A percentile compares a stretch with the other conserved stretches of the same genome.
These are phyloP conservation scores for Populus pruinosa DNA, from an alignment of 345 rosid species.

Conservation along the genomic window DNA sequence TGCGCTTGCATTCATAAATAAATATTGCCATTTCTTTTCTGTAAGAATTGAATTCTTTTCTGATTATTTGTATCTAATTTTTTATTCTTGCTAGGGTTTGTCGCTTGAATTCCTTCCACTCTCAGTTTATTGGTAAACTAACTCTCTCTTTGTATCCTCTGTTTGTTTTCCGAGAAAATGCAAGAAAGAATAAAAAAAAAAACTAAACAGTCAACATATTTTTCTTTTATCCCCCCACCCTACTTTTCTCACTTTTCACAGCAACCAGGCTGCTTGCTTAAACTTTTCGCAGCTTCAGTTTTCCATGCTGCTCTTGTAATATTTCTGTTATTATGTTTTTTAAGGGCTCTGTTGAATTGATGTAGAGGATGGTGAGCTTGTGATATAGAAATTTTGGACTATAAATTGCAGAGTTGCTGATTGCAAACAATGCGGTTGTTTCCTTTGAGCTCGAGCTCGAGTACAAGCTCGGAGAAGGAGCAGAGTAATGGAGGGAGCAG, in stretches of 20 bases:
- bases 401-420: constrained; percentile 17
- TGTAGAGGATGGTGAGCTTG: constrained; percentile 27
- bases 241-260: not conserved
- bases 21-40: not conserved
- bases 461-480: constrained; percentile 47
- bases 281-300: not conserved
- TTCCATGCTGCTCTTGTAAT: not conserved
- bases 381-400: constrained; percentile 22
- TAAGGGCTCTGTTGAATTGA: constrained; percentile 5
- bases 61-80: not conserved
- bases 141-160: not conserved
- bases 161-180: not conserved
- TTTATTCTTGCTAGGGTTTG: not conserved
- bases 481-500: constrained; percentile 35
- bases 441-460: constrained; percentile 37
- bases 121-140: not conserved
- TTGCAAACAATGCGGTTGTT: constrained; percentile 63
- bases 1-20: not conserved
- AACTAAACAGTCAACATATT: not conserved
- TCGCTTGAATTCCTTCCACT: not conserved
- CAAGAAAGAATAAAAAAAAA: not conserved
- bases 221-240: too few species aligned
- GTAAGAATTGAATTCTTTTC: not conserved
- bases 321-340: not conserved
- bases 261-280: not conserved